Evolutionary conservation across 1,139 yeast genomes (phyloP), one percentile per base, ranked within the genome.

Genomic region (Hanseniaspora sp.): DNA sequence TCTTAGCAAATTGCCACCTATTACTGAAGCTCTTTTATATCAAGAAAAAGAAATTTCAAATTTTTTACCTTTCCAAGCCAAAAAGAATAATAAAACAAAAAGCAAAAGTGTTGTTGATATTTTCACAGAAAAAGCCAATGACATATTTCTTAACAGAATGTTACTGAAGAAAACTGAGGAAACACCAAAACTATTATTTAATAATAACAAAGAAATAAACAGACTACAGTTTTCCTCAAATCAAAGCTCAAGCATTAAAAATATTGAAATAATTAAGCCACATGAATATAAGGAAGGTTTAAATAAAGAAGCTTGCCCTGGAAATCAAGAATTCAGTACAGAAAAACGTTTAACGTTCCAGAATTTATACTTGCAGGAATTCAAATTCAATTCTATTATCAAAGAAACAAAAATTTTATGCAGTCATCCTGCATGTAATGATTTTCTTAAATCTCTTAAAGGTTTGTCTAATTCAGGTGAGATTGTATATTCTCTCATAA

Each of bases 361-460:
- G 40, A 54, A 54, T 13, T 43, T 54, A 15, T 42, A 46, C 9
- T 28, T 48, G 15, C 49, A 48, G 18, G 53, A 57, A 33, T 49
- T 46, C 15, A 45, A 43, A n/a, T 30, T 57, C 11, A 33, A 52
- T 9, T 52, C 55, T 6, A 38, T 56, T 11, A 55, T 56, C 12
- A 51, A 29, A 43, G 52, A 42, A 23, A 11, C 30, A 6, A n/a
- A 40, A 3, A 30, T 33, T 1, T 39, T 34, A 23, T 57, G 60
- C 38, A 39, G 46, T 12, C 59, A 58, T 40, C 37, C 55, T 5
- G 47, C 54, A 7, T 58, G 60, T 48, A 49, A 55, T 6, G 48
- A 52, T 12, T 48, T 54, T 18, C 28, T 28, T 1, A 17, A 39
- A n/a, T 35, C 29, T 15, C 44, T 31, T n/a, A 51, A 31, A 29